phyloP scores from a whole-genome alignment of 805 yeast genomes.

The Saccharomyces eubayanus region DNA sequence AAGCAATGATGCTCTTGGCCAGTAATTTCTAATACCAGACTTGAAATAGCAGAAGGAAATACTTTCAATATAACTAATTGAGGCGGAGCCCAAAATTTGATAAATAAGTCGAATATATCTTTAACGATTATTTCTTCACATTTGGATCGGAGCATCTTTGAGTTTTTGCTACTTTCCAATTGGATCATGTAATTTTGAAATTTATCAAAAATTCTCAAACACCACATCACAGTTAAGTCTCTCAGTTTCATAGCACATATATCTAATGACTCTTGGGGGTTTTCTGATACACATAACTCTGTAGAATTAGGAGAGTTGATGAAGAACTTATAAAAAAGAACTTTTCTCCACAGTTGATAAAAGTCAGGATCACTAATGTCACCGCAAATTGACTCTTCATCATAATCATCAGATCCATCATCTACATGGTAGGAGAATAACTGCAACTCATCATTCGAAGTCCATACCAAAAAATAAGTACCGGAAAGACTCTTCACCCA shows the following conservation, averaged over 20 bases:
- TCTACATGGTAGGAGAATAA: slow-evolving; percentile 20
- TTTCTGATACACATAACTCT: slow-evolving; percentile 18
- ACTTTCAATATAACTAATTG: slow-evolving; percentile 37
- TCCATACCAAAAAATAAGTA: slow-evolving; percentile 19
- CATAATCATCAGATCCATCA: slow-evolving; percentile 11
- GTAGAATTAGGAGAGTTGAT: slow-evolving; percentile 14
- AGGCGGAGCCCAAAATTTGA: slow-evolving; percentile 54
- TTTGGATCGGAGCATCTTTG: not conserved
- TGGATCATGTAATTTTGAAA: slow-evolving; percentile 11
- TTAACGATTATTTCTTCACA: slow-evolving; percentile 17
- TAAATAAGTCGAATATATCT: slow-evolving; percentile 32
- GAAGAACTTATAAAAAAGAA: slow-evolving; percentile 22
- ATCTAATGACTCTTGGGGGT: slow-evolving; percentile 20
- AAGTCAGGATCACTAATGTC: slow-evolving; percentile 14
- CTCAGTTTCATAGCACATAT: slow-evolving; percentile 27
- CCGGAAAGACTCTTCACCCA: slow-evolving; percentile 10
- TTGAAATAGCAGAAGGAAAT: slow-evolving; percentile 35
- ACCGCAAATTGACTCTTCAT: slow-evolving; percentile 16
- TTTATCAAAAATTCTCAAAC: slow-evolving; percentile 18
- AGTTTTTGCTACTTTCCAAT: not conserved
- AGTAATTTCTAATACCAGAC: slow-evolving; percentile 11
- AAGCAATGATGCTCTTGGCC: slow-evolving; percentile 13
- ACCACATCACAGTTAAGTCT: slow-evolving; percentile 27
- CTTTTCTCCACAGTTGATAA: slow-evolving; percentile 21
- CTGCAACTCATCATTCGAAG: slow-evolving; percentile 13